Conservation (phyloP, 805 yeast species). For the Starmerella vitae region DNA sequence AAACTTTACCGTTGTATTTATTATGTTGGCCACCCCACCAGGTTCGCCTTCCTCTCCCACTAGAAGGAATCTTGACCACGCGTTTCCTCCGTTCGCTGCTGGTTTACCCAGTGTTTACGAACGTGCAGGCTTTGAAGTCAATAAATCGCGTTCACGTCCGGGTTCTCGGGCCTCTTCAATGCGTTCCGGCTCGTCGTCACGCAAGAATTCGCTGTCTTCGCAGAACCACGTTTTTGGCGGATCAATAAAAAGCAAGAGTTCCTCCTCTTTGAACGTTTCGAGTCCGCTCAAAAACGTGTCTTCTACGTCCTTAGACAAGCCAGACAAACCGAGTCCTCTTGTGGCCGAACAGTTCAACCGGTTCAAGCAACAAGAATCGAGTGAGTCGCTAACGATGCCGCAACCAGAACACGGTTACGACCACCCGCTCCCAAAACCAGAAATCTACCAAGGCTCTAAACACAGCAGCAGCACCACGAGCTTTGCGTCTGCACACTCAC, state of each 20-base stretch:
- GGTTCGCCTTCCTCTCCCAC: conserved; percentile 6
- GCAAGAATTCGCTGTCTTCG: conserved; percentile 1
- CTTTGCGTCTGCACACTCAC: neutral
- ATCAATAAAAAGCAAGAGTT: neutral
- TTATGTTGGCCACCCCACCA: neutral
- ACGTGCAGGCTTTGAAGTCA: conserved; percentile 33
- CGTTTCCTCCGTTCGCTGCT: conserved; percentile 31
- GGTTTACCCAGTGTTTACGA: conserved; percentile 31
- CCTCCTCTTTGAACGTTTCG: neutral
- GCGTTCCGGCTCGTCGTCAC: conserved; percentile 10
- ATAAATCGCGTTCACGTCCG: conserved; percentile 14
- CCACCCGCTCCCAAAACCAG: neutral
- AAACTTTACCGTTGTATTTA: too few relatives aligned
- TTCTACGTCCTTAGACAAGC: neutral
- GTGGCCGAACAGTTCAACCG: conserved; percentile 1
- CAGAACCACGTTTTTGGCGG: neutral
- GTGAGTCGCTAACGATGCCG: neutral
- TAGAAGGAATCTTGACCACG: conserved; percentile 25
- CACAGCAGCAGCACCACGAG: neutral
- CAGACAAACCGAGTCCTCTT: neutral
- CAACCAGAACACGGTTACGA: neutral
- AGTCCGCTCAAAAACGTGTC: neutral
- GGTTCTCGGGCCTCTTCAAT: neutral
- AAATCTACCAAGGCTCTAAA: neutral
- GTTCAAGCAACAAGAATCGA: neutral